Percentiles rank a stretch among this genome's conserved stretches.
Evolutionary conservation across 805 yeast species (phyloP).

Genomic region (Metschnikowia kunwiensis): DNA sequence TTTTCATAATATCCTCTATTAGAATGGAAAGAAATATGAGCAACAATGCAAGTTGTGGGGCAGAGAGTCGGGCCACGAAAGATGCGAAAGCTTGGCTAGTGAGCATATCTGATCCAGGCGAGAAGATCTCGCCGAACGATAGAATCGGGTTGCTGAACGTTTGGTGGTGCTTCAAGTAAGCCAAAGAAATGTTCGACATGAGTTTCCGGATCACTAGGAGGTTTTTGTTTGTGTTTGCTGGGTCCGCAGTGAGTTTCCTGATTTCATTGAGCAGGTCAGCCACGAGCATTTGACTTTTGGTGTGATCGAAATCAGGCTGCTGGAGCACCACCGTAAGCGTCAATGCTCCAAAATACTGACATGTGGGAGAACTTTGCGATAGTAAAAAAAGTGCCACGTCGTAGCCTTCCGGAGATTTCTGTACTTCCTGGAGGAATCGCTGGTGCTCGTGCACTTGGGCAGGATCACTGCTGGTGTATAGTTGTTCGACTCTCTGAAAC

Average conservation of each 20-base stretch:
- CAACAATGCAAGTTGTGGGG: slow-evolving; percentile 9
- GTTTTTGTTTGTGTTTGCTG: slow-evolving; percentile 1
- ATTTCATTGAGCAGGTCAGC: slow-evolving; percentile 10
- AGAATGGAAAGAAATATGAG: slow-evolving; percentile 43
- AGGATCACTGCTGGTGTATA: slow-evolving; percentile 43
- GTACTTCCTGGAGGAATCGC: slow-evolving; percentile 53
- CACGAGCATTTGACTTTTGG: slow-evolving; percentile 8
- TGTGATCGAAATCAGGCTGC: slow-evolving; percentile 17
- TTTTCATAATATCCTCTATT: slow-evolving; percentile 50
- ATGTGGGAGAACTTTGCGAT: slow-evolving; percentile 37
- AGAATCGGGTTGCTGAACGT: slow-evolving; percentile 42
- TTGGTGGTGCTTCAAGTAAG: slow-evolving; percentile 40
- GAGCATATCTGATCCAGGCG: background rate
- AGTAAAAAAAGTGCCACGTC: slow-evolving; percentile 55
- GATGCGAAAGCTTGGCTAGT: slow-evolving; percentile 2
- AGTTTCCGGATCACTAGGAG: slow-evolving; percentile 54
- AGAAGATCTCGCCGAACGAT: slow-evolving; percentile 3
- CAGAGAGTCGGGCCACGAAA: slow-evolving; percentile 2
- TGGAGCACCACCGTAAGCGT: slow-evolving; percentile 67
- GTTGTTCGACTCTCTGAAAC: slow-evolving; percentile 36
- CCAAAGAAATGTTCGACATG: slow-evolving; percentile 50
- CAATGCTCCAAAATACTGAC: slow-evolving; percentile 77
- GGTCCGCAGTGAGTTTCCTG: slow-evolving; percentile 3
- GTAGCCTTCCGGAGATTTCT: slow-evolving; percentile 55
- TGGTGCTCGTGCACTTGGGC: slow-evolving; percentile 46